phyloP scores from a whole-genome alignment of 2,329 filamentous ascomycete species.

The Huntiella moniliformis region DNA sequence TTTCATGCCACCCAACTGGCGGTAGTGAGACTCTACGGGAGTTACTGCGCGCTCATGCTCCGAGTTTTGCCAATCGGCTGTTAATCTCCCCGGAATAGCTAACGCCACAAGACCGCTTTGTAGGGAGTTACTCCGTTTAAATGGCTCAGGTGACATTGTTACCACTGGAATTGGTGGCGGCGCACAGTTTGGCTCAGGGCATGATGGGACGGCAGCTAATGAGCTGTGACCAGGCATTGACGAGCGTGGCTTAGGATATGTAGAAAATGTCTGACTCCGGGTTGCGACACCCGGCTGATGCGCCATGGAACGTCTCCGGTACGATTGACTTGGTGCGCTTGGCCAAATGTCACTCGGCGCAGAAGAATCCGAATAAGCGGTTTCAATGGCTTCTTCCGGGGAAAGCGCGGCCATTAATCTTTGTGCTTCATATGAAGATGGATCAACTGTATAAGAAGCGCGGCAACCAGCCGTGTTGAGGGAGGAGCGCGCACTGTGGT shows the following conservation, averaged over 20 bases:
- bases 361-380: conserved; percentile 21
- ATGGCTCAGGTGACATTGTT: not conserved
- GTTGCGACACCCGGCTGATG: conserved; percentile 33
- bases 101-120: not conserved
- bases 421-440: conserved; percentile 27
- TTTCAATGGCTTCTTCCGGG: conserved; percentile 17
- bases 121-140: not conserved
- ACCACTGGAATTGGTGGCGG: not conserved
- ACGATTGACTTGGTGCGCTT: conserved; percentile 29
- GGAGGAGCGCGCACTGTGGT: conserved; percentile 3
- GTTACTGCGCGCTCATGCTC: conserved; percentile 18
- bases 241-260: not conserved
- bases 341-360: conserved; percentile 24
- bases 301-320: conserved; percentile 28
- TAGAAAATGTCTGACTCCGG: conserved; percentile 16
- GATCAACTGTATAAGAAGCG: conserved; percentile 25
- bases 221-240: not conserved
- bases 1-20: conserved; percentile 42
- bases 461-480: conserved; percentile 16
- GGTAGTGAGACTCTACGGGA: conserved; percentile 36
- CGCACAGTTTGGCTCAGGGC: no score
- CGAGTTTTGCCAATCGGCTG: conserved; percentile 11
- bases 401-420: conserved; percentile 20
- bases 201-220: no score
- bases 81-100: conserved; percentile 12